Evolutionary conservation across 2,329 filamentous ascomycete genomes (phyloP).

Genomic region (Fusarium sp.): DNA sequence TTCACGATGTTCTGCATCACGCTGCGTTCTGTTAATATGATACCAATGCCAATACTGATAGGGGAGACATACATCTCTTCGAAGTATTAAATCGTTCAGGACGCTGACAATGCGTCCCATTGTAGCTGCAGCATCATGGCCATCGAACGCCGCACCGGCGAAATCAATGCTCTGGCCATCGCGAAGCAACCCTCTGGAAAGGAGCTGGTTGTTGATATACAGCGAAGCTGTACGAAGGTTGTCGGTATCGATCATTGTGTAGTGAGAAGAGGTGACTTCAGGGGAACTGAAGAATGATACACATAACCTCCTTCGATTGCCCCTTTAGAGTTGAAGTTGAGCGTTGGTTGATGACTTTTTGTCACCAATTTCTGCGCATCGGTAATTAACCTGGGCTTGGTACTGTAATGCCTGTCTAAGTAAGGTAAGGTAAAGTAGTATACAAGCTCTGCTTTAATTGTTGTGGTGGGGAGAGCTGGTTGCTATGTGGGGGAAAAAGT

Average conservation of each 20-base stretch:
- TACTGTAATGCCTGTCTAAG: slow-evolving; percentile 26
- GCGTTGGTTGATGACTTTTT: slow-evolving; percentile 20
- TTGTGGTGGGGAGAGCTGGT: slow-evolving; percentile 49
- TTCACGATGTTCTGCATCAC: slow-evolving; percentile 90
- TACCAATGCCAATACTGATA: neutral
- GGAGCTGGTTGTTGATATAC: slow-evolving; percentile 78
- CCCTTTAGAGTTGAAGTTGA: slow-evolving; percentile 11
- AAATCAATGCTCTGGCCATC: slow-evolving; percentile 86
- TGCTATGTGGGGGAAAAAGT: slow-evolving; percentile 53
- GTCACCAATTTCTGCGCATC: slow-evolving; percentile 18
- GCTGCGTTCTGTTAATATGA: slow-evolving; percentile 61
- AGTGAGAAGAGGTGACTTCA: slow-evolving; percentile 24
- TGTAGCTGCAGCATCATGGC: slow-evolving; percentile 66
- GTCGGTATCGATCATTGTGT: slow-evolving; percentile 67
- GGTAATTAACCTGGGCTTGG: slow-evolving; percentile 11
- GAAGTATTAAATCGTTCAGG: slow-evolving; percentile 90
- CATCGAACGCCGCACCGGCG: slow-evolving; percentile 70
- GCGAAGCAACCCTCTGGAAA: slow-evolving; percentile 72
- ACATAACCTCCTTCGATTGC: slow-evolving; percentile 37
- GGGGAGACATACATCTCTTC: slow-evolving; percentile 77
- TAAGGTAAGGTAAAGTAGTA: slow-evolving; percentile 12
- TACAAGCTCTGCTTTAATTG: slow-evolving; percentile 32
- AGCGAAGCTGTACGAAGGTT: slow-evolving; percentile 74
- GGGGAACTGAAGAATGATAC: slow-evolving; percentile 23
- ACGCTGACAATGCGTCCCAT: slow-evolving; percentile 92